Base-by-base conservation (phyloP, 805 yeast species). In the Starmera amethionina region DNA sequence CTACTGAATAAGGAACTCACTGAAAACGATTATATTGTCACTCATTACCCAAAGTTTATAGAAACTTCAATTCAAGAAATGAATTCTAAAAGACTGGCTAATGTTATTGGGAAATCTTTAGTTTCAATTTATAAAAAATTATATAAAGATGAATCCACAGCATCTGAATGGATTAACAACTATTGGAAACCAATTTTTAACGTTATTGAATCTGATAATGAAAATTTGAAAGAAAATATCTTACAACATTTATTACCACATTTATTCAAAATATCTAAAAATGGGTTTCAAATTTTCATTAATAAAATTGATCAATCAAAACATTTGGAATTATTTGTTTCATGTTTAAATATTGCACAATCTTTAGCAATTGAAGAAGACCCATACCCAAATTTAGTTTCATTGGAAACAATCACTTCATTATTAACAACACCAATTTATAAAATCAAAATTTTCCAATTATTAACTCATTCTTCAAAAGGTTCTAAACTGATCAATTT, bases 301-400 rank as follows among this genome's bases (percentile, higher is more conserved):
- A 44, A 48, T 12, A 43, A 50, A 7, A 45, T 63, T 8, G 27
- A 22, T 22, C 50, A 65, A 15, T 46, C 48, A 12, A 41, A 48
- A 8, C 62, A 67, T 36, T 51, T 61, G 2, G 52, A 55, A 4
- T 55, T 75, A 2, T 59, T 77, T 32, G 58, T 83, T 11, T 75
- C 78, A 4, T 63, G 79, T 36, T 56, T 81, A 35, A 77, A 72
- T 50, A 69, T 81, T 43, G 90, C 86, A 2, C 84, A 80, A 54
- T 76, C 73, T 32, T 50, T 77, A 19, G 71, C 70, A 2, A 69
- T 79, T 25, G 65, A 64, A 33, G 70, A 67, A 30, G 78, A 75
- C 37, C 76, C 79, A 10, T 68, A 70, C 43, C 63, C 66, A 37
- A 52, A 59, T 3, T 51, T 65, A 8, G 60, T 72, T 3, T 47